Conservation (phyloP, 2,329 filamentous ascomycete genomes). For the Atkinsonella hypoxylon region DNA sequence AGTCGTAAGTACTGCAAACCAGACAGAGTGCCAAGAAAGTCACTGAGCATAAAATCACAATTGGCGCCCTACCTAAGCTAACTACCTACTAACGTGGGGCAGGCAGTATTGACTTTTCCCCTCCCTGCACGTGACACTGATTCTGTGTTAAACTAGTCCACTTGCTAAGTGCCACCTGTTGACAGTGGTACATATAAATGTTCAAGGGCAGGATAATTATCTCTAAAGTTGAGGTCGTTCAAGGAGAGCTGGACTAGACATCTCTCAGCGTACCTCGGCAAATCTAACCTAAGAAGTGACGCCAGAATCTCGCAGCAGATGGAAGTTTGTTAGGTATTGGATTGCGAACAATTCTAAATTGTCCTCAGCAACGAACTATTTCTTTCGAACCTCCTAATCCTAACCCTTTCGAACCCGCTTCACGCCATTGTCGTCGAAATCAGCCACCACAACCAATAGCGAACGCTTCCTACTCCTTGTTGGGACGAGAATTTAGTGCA, state of each 20-base stretch:
- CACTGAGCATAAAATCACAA: not conserved
- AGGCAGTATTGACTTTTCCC: not conserved
- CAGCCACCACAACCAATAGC: not conserved
- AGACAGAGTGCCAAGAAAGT: not conserved
- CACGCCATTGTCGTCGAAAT: not conserved
- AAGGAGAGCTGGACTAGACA: conserved; percentile 10
- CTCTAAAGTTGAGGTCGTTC: conserved; percentile 16
- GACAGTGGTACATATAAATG: not conserved
- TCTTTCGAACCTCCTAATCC: not conserved
- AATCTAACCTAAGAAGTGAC: conserved; percentile 17
- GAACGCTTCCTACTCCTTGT: not conserved
- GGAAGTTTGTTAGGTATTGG: not conserved
- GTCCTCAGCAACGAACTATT: not conserved
- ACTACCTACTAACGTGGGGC: not conserved
- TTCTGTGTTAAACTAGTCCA: not conserved
- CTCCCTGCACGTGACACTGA: conserved; percentile 4
- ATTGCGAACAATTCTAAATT: not conserved
- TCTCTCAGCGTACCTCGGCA: conserved; percentile 17
- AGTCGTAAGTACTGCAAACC: not conserved
- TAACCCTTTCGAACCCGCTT: not conserved
- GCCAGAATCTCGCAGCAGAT: conserved; percentile 1
- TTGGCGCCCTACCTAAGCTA: not conserved
- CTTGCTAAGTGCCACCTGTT: conserved; percentile 7
- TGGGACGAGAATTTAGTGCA: not conserved
- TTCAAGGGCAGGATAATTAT: conserved; percentile 1